Evolutionary conservation across 2,329 filamentous ascomycete species (phyloP).

Genomic region (Colletotrichum sp.): DNA sequence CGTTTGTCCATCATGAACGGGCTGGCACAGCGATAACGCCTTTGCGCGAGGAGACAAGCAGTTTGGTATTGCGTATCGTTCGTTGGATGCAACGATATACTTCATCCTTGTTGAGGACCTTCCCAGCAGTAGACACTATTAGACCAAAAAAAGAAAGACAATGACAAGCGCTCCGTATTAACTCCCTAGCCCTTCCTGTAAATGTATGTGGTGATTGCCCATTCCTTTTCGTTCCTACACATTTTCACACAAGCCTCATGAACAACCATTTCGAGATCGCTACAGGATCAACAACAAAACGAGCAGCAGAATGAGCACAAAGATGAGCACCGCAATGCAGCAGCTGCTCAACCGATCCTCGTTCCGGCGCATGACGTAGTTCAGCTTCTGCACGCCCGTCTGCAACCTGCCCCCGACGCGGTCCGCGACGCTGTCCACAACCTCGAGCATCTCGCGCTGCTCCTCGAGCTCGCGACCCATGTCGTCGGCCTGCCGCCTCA

Average conservation of each 20-base stretch:
- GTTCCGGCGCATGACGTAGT: slow-evolving; percentile 83
- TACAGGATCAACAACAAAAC: slow-evolving; percentile 74
- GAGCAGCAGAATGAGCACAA: slow-evolving; percentile 85
- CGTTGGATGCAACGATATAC: slow-evolving; percentile 3
- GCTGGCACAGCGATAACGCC: not conserved
- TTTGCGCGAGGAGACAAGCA: not conserved
- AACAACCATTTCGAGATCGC: not conserved
- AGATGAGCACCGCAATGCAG: slow-evolving; percentile 88
- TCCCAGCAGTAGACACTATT: not conserved
- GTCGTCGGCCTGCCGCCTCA: slow-evolving; percentile 88
- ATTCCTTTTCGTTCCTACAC: not conserved
- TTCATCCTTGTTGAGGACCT: not conserved
- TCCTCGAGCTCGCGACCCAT: slow-evolving; percentile 98
- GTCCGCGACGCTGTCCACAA: slow-evolving; percentile 84
- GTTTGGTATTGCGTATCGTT: slow-evolving; percentile 1
- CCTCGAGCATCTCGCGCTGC: slow-evolving; percentile 86
- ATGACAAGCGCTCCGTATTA: slow-evolving; percentile 5
- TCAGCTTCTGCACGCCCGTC: slow-evolving; percentile 85
- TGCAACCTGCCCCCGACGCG: slow-evolving; percentile 85
- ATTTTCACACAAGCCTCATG: not conserved
- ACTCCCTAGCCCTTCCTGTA: slow-evolving; percentile 1
- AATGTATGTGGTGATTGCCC: not conserved
- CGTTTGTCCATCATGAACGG: not conserved
- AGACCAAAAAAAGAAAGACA: not conserved
- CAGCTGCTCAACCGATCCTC: slow-evolving; percentile 89